Base-by-base conservation (phyloP, 31 red algal species). In the Odonthalia washingtoniensis region DNA sequence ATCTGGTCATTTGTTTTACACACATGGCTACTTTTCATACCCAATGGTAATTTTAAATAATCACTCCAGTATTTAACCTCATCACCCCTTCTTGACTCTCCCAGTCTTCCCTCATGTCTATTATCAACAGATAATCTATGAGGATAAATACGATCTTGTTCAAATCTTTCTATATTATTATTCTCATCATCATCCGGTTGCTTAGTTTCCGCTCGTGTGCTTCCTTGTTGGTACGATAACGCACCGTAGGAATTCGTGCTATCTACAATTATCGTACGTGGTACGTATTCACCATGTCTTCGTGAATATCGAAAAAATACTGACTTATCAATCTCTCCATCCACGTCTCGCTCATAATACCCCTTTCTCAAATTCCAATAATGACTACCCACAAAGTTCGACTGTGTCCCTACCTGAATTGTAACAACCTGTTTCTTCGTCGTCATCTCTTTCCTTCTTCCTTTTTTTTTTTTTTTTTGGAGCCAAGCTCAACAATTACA, bases 351-450 rank as follows among this genome's bases (percentile, higher is more conserved):
- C 2, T 43, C 39, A 4, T 39, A 16, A 16, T 75, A 75, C 49
- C 86, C 89, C 64, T 92, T 85, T 4, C 80, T 66, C 31, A 96
- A 70, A 53, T 96, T 96, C 94, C 94, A 96, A 41, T 80, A 93
- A 82, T 96, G 94, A 37, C 90, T 52, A 24, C 90, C 89, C 1
- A 90, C 64, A 65, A 70, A 93, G 70, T 90, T 96, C 5, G 94
- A 84, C 17, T 80, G 43, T 3, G 81, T 86, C 35, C 94, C 94
- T 18, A 96, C 45, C 64, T 96, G 94, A 24, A 96, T 31, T 60
- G 45, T 83, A 4, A 93, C 84, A 44, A 94, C 64, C 44, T 94
- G 83, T 41, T 77, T 77, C 74, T 38, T 91, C 87, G 83, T 90
- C n/a, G n/a, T n/a, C n/a, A n/a, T n/a, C n/a, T n/a, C n/a, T n/a